These are phyloP conservation scores for Aspergillus sparsus DNA, from an alignment of 495 filamentous ascomycete species.

Conservation along the genomic window DNA sequence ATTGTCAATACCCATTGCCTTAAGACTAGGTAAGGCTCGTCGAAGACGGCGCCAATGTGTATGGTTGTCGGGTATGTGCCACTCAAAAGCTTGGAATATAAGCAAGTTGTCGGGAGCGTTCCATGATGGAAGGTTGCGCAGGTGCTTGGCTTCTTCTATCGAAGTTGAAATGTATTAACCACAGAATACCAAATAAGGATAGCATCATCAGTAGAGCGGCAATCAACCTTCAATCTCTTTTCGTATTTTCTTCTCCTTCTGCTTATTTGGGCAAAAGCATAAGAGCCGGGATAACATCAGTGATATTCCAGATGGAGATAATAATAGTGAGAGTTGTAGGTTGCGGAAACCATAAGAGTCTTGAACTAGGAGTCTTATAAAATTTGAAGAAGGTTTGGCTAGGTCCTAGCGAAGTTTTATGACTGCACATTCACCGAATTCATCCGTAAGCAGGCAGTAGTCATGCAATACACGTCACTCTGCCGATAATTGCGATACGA, in stretches of 20 bases:
- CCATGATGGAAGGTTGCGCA: constrained; percentile 40
- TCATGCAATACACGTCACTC: constrained; percentile 22
- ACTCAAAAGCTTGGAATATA: constrained; percentile 74
- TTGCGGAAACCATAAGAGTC: not conserved
- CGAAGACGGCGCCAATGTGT: constrained; percentile 65
- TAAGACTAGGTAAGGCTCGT: constrained; percentile 53
- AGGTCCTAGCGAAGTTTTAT: not conserved
- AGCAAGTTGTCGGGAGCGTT: constrained; percentile 53
- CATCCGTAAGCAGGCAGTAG: not conserved
- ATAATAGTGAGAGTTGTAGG: not conserved
- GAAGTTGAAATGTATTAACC: not conserved
- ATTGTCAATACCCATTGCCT: constrained; percentile 62
- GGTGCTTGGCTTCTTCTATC: constrained; percentile 30
- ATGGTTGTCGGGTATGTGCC: constrained; percentile 67
- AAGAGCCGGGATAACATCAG: constrained; percentile 22
- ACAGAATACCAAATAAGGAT: not conserved
- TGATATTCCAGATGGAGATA: not conserved
- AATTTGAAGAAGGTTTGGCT: not conserved
- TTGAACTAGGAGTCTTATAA: not conserved
- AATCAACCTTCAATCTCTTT: constrained; percentile 28
- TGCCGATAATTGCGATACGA: not conserved
- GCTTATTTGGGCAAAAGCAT: constrained; percentile 9
- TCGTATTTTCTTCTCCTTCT: constrained; percentile 19
- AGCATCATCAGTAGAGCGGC: not conserved
- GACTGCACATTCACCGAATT: not conserved